Conservation (phyloP, 2,329 filamentous ascomycete genomes). For the Xylaria arbuscula region DNA sequence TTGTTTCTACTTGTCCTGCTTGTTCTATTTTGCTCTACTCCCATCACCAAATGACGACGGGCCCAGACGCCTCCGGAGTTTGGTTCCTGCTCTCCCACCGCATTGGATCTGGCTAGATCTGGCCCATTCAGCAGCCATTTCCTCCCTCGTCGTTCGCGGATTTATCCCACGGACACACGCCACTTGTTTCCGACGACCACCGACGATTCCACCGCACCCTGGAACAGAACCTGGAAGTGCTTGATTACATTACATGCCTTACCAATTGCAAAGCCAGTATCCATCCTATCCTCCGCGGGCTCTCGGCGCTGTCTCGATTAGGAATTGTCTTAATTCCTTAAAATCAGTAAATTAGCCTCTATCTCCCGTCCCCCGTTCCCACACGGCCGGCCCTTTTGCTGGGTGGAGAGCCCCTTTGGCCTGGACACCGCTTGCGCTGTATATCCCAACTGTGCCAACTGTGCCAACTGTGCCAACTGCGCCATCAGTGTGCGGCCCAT, state of each 20-base stretch:
- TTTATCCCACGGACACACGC: conserved; percentile 40
- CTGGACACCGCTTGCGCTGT: conserved; percentile 10
- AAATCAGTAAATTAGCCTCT: conserved; percentile 8
- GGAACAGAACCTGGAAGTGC: neutral
- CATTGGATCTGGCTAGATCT: conserved; percentile 35
- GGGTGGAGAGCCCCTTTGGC: conserved; percentile 3
- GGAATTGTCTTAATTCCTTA: conserved; percentile 44
- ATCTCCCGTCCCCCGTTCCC: conserved; percentile 13
- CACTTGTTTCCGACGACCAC: conserved; percentile 42
- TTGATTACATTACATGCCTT: conserved; percentile 19
- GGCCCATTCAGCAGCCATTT: conserved; percentile 13
- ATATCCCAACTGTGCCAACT: conserved; percentile 15
- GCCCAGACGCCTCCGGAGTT: conserved; percentile 27
- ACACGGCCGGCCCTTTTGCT: conserved; percentile 7
- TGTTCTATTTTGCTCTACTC: neutral
- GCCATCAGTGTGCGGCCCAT: conserved; percentile 7
- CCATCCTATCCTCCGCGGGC: conserved; percentile 8
- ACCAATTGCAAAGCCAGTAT: conserved; percentile 22
- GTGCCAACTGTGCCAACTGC: too few species aligned
- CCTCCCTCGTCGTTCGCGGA: conserved; percentile 33
- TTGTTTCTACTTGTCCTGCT: neutral
- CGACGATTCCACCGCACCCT: conserved; percentile 26
- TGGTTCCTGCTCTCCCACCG: conserved; percentile 23
- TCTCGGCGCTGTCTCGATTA: conserved; percentile 40
- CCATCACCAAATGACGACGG: neutral